Conservation (phyloP, 495 filamentous ascomycete genomes). For the Penicillium silybi region DNA sequence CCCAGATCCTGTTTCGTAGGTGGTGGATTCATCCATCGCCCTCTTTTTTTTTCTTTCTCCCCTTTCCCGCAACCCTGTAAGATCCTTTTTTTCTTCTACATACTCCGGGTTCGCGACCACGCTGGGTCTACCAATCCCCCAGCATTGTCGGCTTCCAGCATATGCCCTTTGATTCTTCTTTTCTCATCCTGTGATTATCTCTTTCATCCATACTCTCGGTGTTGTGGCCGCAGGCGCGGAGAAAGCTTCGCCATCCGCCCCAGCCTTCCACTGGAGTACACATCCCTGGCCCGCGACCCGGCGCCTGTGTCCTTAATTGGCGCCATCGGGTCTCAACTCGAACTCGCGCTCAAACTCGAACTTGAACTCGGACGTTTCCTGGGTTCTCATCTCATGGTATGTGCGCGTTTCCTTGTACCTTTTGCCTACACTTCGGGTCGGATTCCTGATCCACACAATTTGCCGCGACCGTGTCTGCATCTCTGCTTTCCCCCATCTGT, state of each 20-base stretch:
- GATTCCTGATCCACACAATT: slow-evolving; percentile 30
- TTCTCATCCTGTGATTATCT: slow-evolving; percentile 1
- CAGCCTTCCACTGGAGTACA: slow-evolving; percentile 28
- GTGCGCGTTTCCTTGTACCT: slow-evolving; percentile 10
- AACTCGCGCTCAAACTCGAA: slow-evolving; percentile 6
- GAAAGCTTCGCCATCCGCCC: slow-evolving; percentile 6
- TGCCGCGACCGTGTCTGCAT: slow-evolving; percentile 29
- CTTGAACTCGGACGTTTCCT: background rate
- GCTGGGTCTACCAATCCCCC: background rate
- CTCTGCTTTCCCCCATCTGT: background rate
- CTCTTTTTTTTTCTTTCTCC: slow-evolving; percentile 3
- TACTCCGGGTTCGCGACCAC: slow-evolving; percentile 1
- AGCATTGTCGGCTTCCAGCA: background rate
- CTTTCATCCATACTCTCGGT: slow-evolving; percentile 1
- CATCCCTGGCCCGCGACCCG: slow-evolving; percentile 35
- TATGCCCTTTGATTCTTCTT: background rate
- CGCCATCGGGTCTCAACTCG: background rate
- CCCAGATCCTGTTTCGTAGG: background rate
- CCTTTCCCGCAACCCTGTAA: slow-evolving; percentile 5
- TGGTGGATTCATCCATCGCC: slow-evolving; percentile 1
- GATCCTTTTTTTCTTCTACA: slow-evolving; percentile 20
- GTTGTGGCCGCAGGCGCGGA: slow-evolving; percentile 4
- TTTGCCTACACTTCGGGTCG: slow-evolving; percentile 20
- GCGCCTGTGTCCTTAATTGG: background rate
- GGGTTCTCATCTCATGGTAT: slow-evolving; percentile 13